Conservation (phyloP, 768 basidiomycete species). For the Boletales sp. region DNA sequence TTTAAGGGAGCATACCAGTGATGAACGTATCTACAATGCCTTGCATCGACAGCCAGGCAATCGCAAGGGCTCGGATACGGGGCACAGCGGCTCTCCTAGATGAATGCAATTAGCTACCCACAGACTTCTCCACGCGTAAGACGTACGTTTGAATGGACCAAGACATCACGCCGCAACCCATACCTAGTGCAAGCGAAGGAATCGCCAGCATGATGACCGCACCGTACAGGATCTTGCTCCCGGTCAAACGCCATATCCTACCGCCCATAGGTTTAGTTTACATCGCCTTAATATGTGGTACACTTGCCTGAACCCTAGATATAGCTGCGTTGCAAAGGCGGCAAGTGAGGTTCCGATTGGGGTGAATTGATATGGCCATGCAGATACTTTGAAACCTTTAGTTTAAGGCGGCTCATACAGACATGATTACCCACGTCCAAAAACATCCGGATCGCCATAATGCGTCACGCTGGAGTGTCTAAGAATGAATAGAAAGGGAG, state of each 20-base stretch:
- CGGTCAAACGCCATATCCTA: constrained; percentile 16
- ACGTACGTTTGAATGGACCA: constrained; percentile 40
- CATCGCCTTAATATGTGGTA: background rate
- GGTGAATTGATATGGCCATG: constrained; percentile 51
- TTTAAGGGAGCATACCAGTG: constrained; percentile 31
- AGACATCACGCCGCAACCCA: constrained; percentile 40
- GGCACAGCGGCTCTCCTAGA: constrained; percentile 38
- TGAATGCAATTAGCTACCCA: background rate
- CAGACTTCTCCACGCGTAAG: background rate
- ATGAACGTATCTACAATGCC: constrained; percentile 42
- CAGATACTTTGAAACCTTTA: constrained; percentile 27
- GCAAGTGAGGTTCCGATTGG: constrained; percentile 44
- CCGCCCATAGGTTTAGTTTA: background rate
- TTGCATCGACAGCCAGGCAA: constrained; percentile 46
- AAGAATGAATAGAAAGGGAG: background rate
- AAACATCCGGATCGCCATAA: constrained; percentile 9
- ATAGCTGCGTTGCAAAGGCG: constrained; percentile 48
- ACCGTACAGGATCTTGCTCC: constrained; percentile 23
- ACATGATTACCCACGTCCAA: background rate
- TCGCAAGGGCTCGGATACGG: constrained; percentile 39
- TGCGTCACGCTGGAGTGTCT: constrained; percentile 11
- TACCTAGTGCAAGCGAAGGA: constrained; percentile 41
- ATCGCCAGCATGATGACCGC: constrained; percentile 36
- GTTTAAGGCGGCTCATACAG: background rate
- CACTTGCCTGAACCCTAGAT: constrained; percentile 44